These are phyloP conservation scores for Mycena haematopus DNA, from an alignment of 768 basidiomycete species.

Conservation along the genomic window DNA sequence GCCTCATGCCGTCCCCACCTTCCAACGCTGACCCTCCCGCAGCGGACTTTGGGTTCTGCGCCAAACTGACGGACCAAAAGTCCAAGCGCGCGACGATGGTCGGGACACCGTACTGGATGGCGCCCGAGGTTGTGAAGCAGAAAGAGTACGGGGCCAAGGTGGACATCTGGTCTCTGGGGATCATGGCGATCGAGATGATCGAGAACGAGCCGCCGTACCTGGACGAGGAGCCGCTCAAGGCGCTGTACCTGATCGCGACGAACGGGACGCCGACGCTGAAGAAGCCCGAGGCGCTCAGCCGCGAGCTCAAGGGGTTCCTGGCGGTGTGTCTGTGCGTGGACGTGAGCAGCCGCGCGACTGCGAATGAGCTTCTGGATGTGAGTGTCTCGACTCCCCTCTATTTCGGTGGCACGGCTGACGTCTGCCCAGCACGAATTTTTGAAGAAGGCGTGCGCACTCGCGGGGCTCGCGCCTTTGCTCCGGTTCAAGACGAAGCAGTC, in stretches of 20 bases:
- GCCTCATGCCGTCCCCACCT: constrained; percentile 39
- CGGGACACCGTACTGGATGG: constrained; percentile 99
- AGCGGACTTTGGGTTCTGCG: constrained; percentile 98
- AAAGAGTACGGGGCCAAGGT: constrained; percentile 98
- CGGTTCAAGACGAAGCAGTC: constrained; percentile 76
- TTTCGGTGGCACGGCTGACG: constrained; percentile 10
- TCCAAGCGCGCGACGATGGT: constrained; percentile 99
- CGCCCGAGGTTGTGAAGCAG: constrained; percentile 97
- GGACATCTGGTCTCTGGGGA: constrained; percentile 95
- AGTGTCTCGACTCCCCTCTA: constrained; percentile 36
- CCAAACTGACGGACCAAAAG: constrained; percentile 95
- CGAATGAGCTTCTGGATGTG: constrained; percentile 84
- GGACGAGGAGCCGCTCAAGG: constrained; percentile 94
- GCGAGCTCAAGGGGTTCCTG: constrained; percentile 94
- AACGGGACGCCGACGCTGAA: constrained; percentile 98
- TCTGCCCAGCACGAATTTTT: constrained; percentile 91
- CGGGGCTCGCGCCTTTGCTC: constrained; percentile 85
- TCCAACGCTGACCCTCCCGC: constrained; percentile 15
- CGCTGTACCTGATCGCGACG: constrained; percentile 94
- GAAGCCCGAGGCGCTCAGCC: constrained; percentile 90
- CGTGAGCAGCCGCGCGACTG: constrained; percentile 90
- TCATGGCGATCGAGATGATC: constrained; percentile 99
- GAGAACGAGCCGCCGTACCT: constrained; percentile 97
- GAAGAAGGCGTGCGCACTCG: constrained; percentile 82
- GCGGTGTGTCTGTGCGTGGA: constrained; percentile 99